Evolutionary conservation across 2,329 filamentous ascomycete species (phyloP).

Genomic region (Mollisiaceae sp.): DNA sequence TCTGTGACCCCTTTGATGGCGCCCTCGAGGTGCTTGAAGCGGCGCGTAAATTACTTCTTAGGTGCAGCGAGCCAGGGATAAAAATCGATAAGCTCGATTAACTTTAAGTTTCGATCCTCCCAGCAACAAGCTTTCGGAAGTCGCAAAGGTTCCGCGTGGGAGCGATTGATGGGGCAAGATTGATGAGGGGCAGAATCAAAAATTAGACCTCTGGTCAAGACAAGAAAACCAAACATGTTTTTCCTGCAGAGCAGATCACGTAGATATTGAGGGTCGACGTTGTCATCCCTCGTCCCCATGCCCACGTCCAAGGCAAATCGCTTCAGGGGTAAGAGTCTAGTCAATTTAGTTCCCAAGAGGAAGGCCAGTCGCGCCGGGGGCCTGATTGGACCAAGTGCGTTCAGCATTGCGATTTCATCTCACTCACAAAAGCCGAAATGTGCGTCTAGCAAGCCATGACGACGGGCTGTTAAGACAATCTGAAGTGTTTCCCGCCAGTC

Average conservation of each 20-base stretch:
- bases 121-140: neutral
- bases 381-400: slow-evolving; percentile 12
- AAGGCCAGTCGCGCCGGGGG: slow-evolving; percentile 1
- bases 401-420: slow-evolving; percentile 19
- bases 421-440: slow-evolving; percentile 13
- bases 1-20: slow-evolving; percentile 15
- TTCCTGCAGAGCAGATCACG: neutral
- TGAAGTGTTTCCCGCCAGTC: neutral
- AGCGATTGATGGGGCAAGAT: neutral
- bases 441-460: neutral
- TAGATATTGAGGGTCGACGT: neutral
- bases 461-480: slow-evolving; percentile 2
- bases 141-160: neutral
- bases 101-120: neutral
- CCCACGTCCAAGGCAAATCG: slow-evolving; percentile 12
- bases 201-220: slow-evolving; percentile 7
- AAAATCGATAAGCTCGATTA: slow-evolving; percentile 18
- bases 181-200: neutral
- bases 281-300: neutral
- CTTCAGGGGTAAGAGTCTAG: slow-evolving; percentile 18
- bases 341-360: slow-evolving; percentile 14
- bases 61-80: slow-evolving; percentile 10
- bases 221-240: neutral
- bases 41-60: slow-evolving; percentile 21
- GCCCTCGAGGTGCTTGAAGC: slow-evolving; percentile 3